These are phyloP conservation scores for Mariannaea sp. DNA, from an alignment of 2,329 filamentous ascomycete genomes.

Conservation along the genomic window DNA sequence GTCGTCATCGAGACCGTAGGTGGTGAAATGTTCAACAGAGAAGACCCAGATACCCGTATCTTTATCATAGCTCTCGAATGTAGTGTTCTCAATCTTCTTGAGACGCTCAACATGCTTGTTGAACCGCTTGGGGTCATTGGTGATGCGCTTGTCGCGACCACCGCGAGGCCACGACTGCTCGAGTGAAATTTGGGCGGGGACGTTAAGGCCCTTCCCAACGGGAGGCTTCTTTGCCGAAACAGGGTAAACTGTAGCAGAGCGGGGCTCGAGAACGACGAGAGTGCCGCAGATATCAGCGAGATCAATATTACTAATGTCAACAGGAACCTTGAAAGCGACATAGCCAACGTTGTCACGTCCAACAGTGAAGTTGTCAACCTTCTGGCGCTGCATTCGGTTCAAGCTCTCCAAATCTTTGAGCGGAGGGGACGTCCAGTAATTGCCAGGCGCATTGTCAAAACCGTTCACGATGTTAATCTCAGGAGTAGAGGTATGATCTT, in stretches of 20 bases:
- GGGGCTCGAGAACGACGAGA: conserved; percentile 76
- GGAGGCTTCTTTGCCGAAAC: conserved; percentile 77
- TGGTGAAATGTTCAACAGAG: conserved; percentile 94
- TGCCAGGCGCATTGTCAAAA: conserved; percentile 63
- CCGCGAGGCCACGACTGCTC: conserved; percentile 89
- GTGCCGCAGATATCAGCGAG: conserved; percentile 78
- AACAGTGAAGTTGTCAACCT: conserved; percentile 75
- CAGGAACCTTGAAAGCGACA: conserved; percentile 79
- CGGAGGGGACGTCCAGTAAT: conserved; percentile 86
- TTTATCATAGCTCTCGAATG: conserved; percentile 79
- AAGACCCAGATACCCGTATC: conserved; percentile 89
- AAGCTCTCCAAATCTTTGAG: conserved; percentile 77
- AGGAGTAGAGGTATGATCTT: conserved; percentile 50
- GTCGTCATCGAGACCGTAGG: conserved; percentile 84
- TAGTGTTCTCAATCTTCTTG: conserved; percentile 77
- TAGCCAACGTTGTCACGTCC: conserved; percentile 82
- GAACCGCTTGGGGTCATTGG: conserved; percentile 65
- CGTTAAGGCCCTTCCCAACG: conserved; percentile 86
- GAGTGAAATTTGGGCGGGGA: conserved; percentile 84
- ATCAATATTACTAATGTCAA: conserved; percentile 80
- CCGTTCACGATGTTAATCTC: conserved; percentile 33
- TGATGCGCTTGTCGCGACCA: conserved; percentile 59
- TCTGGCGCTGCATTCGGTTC: conserved; percentile 78
- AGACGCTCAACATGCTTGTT: conserved; percentile 84
- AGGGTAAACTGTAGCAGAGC: conserved; percentile 87